phyloP scores from a whole-genome alignment of 2,329 filamentous ascomycete genomes.

The Cercospora citrullina region DNA sequence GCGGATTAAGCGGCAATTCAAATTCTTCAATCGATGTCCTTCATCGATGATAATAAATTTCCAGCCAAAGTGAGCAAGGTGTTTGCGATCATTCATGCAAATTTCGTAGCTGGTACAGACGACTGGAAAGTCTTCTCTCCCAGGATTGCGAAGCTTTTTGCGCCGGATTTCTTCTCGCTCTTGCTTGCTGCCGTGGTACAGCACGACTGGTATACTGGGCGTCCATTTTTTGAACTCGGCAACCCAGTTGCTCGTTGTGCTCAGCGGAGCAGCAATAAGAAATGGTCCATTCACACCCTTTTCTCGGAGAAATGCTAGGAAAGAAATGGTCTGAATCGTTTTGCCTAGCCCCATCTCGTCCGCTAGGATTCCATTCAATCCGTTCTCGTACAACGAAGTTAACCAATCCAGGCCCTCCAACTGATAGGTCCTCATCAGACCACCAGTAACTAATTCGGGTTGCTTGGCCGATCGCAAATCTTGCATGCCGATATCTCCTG shows the following conservation, averaged over 20 bases:
- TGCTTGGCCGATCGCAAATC: conserved; percentile 80
- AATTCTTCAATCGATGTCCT: conserved; percentile 95
- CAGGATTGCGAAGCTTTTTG: conserved; percentile 69
- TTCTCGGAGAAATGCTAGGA: conserved; percentile 84
- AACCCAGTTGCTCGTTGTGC: conserved; percentile 93
- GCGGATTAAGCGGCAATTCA: conserved; percentile 87
- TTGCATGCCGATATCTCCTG: conserved; percentile 62
- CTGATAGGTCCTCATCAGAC: conserved; percentile 92
- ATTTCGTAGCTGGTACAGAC: conserved; percentile 97
- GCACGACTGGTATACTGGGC: conserved; percentile 79
- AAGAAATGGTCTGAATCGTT: conserved; percentile 85
- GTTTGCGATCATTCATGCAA: conserved; percentile 83
- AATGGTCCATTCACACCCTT: conserved; percentile 87
- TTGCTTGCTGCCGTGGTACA: conserved; percentile 84
- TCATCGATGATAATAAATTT: conserved; percentile 98
- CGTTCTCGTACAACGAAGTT: conserved; percentile 78
- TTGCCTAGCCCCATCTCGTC: conserved; percentile 96
- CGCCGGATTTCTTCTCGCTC: conserved; percentile 75
- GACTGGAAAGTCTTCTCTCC: conserved; percentile 75
- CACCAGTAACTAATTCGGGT: conserved; percentile 79
- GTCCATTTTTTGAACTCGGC: conserved; percentile 92
- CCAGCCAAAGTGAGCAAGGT: conserved; percentile 83
- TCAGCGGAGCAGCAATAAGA: conserved; percentile 84
- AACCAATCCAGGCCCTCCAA: conserved; percentile 95
- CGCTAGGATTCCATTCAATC: conserved; percentile 85